Evolutionary conservation across 805 yeast genomes (phyloP), one percentile per base, ranked within the genome.

Genomic region (Zygotorulaspora florentina): DNA sequence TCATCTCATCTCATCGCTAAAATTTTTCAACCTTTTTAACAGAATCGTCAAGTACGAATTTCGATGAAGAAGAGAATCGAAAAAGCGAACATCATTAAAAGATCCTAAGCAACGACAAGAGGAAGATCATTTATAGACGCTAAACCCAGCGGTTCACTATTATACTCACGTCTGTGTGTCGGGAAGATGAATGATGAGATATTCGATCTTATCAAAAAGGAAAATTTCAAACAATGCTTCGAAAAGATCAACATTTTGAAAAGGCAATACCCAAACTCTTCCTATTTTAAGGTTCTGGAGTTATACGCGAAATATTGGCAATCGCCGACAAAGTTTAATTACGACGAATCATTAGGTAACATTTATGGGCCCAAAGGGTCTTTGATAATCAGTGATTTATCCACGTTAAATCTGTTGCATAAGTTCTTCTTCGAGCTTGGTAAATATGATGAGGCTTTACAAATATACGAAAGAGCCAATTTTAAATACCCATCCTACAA

Each of bases 401-500:
- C 72, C 28, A 67, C 87, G 0, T 61, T 85, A 44, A 69, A 68
- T 8, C 46, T 80, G 4, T 61, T 84, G 39, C 71, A 70, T 40
- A 66, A 65, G 1, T 70, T 79, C 20, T 80, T 77, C 56, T 52
- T 62, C 3, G 61, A 66, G 13, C 59, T 68, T n/a, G 71, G 69
- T 0, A 59, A 54, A 31, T 59, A 59, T 11, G 62, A 61, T 0
- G 79, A 77, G 43, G 74, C 79, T 2, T 55, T 67, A 15, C 71
- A 67, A 39, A 72, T 79, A 0, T 83, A 75, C 57, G 88, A 82
- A 49, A 74, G 69, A 44, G 81, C 82, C 2, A 72, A 76, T 35
- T 75, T 76, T 57, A 79, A 75, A 57, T 80, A 77, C 52, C 81
- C 84, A 3, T 70, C 74, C 3, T 65, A 71, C 36, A 70, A 69